Conservation (phyloP, 768 basidiomycete genomes). For the Serendipita sp. region DNA sequence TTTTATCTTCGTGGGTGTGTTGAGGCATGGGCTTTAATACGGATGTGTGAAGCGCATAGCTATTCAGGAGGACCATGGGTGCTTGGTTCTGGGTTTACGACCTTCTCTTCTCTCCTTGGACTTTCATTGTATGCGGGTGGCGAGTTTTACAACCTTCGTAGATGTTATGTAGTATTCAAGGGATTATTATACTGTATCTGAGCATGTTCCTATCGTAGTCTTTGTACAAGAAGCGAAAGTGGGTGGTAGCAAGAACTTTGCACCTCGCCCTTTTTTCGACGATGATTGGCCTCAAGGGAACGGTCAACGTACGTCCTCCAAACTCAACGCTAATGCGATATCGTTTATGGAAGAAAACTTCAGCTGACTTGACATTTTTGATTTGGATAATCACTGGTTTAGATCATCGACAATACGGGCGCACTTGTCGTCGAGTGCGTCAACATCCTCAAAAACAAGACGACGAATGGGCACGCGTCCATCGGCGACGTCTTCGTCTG, state of each 20-base stretch:
- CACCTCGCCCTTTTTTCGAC: background rate
- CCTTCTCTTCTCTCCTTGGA: no score
- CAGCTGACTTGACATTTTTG: background rate
- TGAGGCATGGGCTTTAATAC: no score
- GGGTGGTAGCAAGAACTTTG: background rate
- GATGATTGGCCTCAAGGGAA: constrained; percentile 94
- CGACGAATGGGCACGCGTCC: constrained; percentile 84
- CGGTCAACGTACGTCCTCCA: constrained; percentile 51
- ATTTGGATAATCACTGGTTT: background rate
- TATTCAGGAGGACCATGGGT: no score
- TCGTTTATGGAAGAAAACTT: background rate
- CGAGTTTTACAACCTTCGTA: no score
- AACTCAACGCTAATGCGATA: background rate
- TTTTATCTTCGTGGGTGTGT: no score
- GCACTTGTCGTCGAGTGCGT: constrained; percentile 90
- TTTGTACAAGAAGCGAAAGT: no score
- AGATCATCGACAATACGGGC: constrained; percentile 97
- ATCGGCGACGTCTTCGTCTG: constrained; percentile 95
- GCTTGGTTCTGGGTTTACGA: no score
- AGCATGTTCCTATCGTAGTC: no score
- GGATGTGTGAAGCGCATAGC: no score
- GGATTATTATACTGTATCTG: no score
- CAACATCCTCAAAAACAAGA: constrained; percentile 90
- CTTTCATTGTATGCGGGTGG: no score
- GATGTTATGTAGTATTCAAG: no score